phyloP scores from a whole-genome alignment of 2,329 filamentous ascomycete species.

The Calonectria honghensis region DNA sequence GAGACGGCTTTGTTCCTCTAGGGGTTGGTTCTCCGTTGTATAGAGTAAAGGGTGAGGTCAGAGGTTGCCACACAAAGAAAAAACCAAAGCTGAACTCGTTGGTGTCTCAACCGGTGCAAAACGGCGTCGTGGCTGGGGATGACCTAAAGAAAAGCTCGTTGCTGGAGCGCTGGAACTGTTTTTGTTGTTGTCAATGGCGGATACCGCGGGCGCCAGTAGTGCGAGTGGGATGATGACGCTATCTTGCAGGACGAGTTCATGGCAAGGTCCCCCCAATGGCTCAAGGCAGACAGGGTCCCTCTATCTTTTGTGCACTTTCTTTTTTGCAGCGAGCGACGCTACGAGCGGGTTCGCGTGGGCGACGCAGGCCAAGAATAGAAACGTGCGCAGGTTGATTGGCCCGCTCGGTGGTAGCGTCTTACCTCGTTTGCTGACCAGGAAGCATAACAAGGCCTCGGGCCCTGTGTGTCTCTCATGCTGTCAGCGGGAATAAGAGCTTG shows the following conservation, averaged over 20 bases:
- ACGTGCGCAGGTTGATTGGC: conserved; percentile 23
- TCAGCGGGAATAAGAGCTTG: conserved; percentile 29
- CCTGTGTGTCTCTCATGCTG: conserved; percentile 24
- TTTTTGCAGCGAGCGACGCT: conserved; percentile 19
- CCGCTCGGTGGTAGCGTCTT: neutral
- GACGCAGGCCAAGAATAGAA: conserved; percentile 35
- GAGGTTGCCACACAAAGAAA: neutral
- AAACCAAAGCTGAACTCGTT: conserved; percentile 5
- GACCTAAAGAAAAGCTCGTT: conserved; percentile 13
- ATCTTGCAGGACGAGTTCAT: conserved; percentile 30
- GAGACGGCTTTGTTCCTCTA: neutral
- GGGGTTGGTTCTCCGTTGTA: neutral
- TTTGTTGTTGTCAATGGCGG: conserved; percentile 25
- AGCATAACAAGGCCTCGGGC: neutral
- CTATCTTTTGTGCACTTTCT: neutral
- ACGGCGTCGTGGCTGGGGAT: conserved; percentile 13
- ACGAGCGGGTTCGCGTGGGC: conserved; percentile 14
- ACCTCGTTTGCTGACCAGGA: conserved; percentile 21
- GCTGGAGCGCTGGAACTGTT: conserved; percentile 10
- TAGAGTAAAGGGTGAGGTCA: neutral
- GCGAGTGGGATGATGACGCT: conserved; percentile 31
- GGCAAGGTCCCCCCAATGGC: neutral
- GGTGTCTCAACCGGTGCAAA: neutral
- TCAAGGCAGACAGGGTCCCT: conserved; percentile 7
- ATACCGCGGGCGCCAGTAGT: conserved; percentile 22